Evolutionary conservation across 805 yeast genomes (phyloP), one percentile per base, ranked within the genome.

Genomic region (Jamesozyma jinghongensis): DNA sequence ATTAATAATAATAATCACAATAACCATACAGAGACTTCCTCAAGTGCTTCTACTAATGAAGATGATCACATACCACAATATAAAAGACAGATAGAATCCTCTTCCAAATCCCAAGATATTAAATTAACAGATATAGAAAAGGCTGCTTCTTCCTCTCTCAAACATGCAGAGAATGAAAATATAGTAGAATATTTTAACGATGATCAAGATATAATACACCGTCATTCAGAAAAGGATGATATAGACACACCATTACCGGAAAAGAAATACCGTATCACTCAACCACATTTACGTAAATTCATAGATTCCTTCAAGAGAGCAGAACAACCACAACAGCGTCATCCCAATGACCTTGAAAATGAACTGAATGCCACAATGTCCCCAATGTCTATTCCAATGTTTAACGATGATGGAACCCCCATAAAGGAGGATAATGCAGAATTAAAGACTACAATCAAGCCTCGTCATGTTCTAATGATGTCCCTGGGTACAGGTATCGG

Each of bases 401-500:
- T 41, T 38, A 4, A 22, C 34, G 25, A 28, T 22, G 12, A 38
- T 32, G 34, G 43, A 37, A 17, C 18, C 27, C 29, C 37, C 19
- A 16, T 30, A n/a, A 13, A 36, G 13, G 36, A 27, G 2, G 43
- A 41, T 11, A 40, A 42, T n/a, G 11, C 18, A 2, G 33, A 63
- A 40, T 62, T 71, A 40, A 61, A 59, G 46, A 50, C 52, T 38
- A 50, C 53, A 17, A 56, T 58, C 32, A 54, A 56, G 27, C 56
- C 68, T 5, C 68, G 86, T 54, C 88, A 81, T 59, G 66, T 82
- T 53, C 75, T 79, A 44, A 74, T 83, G 80, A 80, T 82, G 50
- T 80, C 86, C 31, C 70, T 82, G 32, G 85, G 85, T 26, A 82
- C 85, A 27, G 76, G 81, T 49, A 76, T 81, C 38, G 90, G 90